Percentiles rank a stretch among this genome's conserved stretches.
Evolutionary conservation across 805 yeast genomes (phyloP).

Genomic region (Yamadazyma endophytica): DNA sequence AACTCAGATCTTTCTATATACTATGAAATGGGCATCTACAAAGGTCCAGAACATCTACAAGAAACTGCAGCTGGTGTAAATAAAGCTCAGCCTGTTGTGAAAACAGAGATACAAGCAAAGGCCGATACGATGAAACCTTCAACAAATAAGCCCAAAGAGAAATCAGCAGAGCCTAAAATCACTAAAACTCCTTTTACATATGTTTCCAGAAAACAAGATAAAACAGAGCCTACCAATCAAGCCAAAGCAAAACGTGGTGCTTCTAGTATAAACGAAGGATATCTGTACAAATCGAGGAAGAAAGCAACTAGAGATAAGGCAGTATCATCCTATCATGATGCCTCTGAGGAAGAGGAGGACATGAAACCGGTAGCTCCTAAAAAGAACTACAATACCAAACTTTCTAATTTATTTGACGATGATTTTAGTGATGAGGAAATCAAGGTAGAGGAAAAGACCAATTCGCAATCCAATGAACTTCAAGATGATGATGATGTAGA

Average conservation of each 20-base stretch:
- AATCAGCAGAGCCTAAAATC: slow-evolving; percentile 1
- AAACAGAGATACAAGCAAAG: slow-evolving; percentile 1
- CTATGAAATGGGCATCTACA: slow-evolving; percentile 26
- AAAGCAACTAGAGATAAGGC: slow-evolving; percentile 30
- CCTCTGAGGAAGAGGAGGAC: slow-evolving; percentile 9
- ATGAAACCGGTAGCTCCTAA: slow-evolving; percentile 7
- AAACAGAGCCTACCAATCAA: slow-evolving; percentile 7
- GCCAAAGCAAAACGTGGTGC: slow-evolving; percentile 10
- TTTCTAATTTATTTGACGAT: slow-evolving; percentile 33
- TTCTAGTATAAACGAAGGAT: slow-evolving; percentile 17
- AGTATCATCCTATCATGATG: slow-evolving; percentile 20
- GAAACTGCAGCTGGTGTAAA: background rate
- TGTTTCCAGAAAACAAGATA: slow-evolving; percentile 25
- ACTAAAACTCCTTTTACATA: slow-evolving; percentile 13
- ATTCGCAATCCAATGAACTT: no score
- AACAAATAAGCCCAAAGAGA: slow-evolving; percentile 5
- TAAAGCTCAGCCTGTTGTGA: background rate
- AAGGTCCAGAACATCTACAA: slow-evolving; percentile 25
- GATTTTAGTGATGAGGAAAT: slow-evolving; percentile 16
- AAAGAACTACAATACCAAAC: slow-evolving; percentile 14
- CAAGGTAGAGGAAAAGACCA: slow-evolving; percentile 5
- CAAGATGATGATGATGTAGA: no score
- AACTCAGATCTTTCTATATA: slow-evolving; percentile 14
- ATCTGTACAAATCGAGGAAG: slow-evolving; percentile 37
- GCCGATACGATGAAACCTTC: slow-evolving; percentile 1